A percentile compares a stretch with the other conserved stretches of the same genome.
Evolutionary conservation across 495 filamentous ascomycete species (phyloP).

Genomic region (Staphylotrichum longicolle): DNA sequence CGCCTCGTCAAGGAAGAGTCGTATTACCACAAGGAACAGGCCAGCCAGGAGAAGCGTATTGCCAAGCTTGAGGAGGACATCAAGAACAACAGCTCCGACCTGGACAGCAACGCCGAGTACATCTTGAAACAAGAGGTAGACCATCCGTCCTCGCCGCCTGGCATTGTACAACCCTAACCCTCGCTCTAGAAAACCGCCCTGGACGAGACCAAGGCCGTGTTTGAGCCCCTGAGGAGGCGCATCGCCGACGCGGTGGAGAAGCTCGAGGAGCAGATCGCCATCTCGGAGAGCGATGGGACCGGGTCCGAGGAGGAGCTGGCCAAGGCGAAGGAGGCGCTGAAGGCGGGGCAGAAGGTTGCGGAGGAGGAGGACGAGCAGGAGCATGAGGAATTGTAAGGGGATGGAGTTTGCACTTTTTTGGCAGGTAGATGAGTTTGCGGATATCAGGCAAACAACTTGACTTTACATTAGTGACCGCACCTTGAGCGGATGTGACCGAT

Average conservation of each 20-base stretch:
- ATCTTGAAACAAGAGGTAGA: slow-evolving; percentile 79
- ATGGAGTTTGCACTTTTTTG: neutral
- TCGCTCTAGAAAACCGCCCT: slow-evolving; percentile 62
- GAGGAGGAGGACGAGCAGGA: slow-evolving; percentile 15
- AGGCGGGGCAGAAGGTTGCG: slow-evolving; percentile 41
- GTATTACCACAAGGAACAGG: slow-evolving; percentile 81
- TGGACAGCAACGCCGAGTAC: slow-evolving; percentile 68
- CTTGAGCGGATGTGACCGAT: too few relatives aligned
- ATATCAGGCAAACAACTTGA: neutral
- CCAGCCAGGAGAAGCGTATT: slow-evolving; percentile 67
- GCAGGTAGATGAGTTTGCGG: neutral
- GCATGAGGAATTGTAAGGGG: neutral
- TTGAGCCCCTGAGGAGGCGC: slow-evolving; percentile 63
- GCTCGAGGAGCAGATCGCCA: slow-evolving; percentile 58
- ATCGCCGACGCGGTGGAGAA: slow-evolving; percentile 64
- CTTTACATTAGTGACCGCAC: too few relatives aligned
- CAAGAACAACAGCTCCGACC: slow-evolving; percentile 35
- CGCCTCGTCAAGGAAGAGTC: slow-evolving; percentile 89
- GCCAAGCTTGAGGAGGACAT: slow-evolving; percentile 61
- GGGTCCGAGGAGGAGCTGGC: slow-evolving; percentile 59
- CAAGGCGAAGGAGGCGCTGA: slow-evolving; percentile 55
- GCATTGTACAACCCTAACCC: slow-evolving; percentile 28
- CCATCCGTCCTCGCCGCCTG: neutral
- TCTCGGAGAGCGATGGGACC: slow-evolving; percentile 56
- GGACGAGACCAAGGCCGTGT: slow-evolving; percentile 78